Conservation (phyloP, 2,329 filamentous ascomycete genomes). For the Sporothrix brunneoviolacea region DNA sequence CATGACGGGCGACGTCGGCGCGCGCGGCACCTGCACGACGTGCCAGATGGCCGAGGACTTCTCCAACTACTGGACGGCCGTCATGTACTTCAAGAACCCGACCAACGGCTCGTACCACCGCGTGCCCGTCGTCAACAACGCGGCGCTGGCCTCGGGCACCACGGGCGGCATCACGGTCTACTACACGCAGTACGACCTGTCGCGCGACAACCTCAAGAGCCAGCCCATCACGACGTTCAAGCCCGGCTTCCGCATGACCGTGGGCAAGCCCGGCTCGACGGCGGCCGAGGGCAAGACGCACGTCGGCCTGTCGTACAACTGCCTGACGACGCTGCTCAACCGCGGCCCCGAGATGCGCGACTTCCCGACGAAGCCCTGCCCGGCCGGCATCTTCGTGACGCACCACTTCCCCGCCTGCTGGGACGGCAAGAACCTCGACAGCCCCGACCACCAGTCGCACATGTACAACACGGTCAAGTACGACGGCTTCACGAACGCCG, state of each 20-base stretch:
- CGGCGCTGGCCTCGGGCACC: slow-evolving; percentile 13
- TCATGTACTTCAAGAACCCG: slow-evolving; percentile 17
- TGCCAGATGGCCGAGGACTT: slow-evolving; percentile 25
- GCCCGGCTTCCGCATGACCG: slow-evolving; percentile 22
- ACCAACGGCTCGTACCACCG: slow-evolving; percentile 17
- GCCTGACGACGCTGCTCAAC: slow-evolving; percentile 18
- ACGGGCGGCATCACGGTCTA: slow-evolving; percentile 18
- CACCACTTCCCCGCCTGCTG: slow-evolving; percentile 40
- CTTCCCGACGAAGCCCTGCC: slow-evolving; percentile 18
- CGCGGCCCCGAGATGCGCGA: slow-evolving; percentile 16
- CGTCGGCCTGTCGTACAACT: slow-evolving; percentile 19
- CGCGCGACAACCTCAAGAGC: slow-evolving; percentile 12
- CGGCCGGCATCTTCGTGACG: slow-evolving; percentile 19
- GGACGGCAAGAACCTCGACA: slow-evolving; percentile 47
- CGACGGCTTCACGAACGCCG: slow-evolving; percentile 26
- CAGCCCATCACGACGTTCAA: slow-evolving; percentile 16
- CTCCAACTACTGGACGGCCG: slow-evolving; percentile 28
- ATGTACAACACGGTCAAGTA: slow-evolving; percentile 22
- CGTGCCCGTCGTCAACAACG: slow-evolving; percentile 17
- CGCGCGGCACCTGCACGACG: slow-evolving; percentile 16
- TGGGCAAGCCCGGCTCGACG: slow-evolving; percentile 19
- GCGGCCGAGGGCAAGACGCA: slow-evolving; percentile 14
- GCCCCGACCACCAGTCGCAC: slow-evolving; percentile 30
- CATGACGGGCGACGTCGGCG: slow-evolving; percentile 20
- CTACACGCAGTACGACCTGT: slow-evolving; percentile 16